Evolutionary conservation across 768 basidiomycete genomes (phyloP), one percentile per base, ranked within the genome.

Genomic region (Lactarius pseudohatsudake): DNA sequence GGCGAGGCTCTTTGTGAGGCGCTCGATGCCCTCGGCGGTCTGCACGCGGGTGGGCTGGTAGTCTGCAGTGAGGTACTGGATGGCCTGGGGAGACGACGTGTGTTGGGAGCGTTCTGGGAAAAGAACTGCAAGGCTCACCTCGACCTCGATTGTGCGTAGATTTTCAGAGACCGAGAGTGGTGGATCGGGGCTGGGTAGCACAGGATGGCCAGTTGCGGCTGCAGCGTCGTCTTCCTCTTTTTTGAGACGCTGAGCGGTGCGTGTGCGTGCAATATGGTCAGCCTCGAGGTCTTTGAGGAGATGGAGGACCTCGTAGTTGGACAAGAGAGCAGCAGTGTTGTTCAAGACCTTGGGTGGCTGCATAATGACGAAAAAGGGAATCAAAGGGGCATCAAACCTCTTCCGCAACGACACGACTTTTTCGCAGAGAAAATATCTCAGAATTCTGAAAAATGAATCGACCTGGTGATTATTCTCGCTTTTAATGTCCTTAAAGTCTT

Each of bases 221-320:
- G 61, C 66, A 1, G 50, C 53, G 11, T 67, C 69, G 66, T 89
- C 88, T 69, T 92, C 90, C 72, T 90, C 89, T 72, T 91, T 92
- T 76, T 92, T 91, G 64, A 89, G 81, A 65, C 89, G 85, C 0
- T 88, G 73, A 0, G 89, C 88, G 4, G 87, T 83, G 74, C 88
- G 90, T 55, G 88, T 81, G 43, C 87, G 85, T 0, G 85, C 80
- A 50, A 90, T 75, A 74, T 92, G 87, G 70, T 93, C 89, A 16
- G 77, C 79, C 74, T 94, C 90, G 47, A 92, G 87, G 63, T 90
- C 85, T 34, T 86, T 84, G 60, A 97, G 84, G 62, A 95, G 84
- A 20, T 82, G 73, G 56, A 96, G 79, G 66, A 97, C 94, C 76
- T 98, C 96, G 72, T 81, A 86, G 77, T 97, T 96, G 38, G 93